Base-by-base conservation (phyloP, 306 rosid species). In the Lagenaria siceraria region DNA sequence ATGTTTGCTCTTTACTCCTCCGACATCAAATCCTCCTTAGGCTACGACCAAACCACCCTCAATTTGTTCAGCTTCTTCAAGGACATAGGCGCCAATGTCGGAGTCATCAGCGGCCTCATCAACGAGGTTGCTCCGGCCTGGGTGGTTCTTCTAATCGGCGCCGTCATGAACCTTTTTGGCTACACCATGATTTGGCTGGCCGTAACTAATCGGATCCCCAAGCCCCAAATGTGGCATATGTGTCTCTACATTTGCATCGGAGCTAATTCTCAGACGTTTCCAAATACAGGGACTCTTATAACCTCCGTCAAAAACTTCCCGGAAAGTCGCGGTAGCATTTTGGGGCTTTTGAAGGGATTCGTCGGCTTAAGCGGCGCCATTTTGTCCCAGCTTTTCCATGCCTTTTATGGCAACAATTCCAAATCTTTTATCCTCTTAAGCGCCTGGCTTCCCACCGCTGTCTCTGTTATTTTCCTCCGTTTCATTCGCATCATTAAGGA, bases 161-260 rank as follows among this genome's bases (percentile, higher is more conserved):
- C 87, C 7, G 46, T 70, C 56, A 86, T 92, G 91, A 92, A 92
- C 85, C 82, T 92, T 75, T 71, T 79, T 25, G 97, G 96, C 63
- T 92, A 92, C 87, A 84, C 86, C 82, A 90, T 90, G 96, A 83
- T 92, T 18, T 92, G 96, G 96, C 85, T 92, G 0, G 88, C 96
- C 0, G 90, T 92, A 38, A 86, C 90, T 0, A 74, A 69, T 4
- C 82, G 79, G n/a, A 84, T 68, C 11, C 52, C 88, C 1, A 84
- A 78, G 36, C 96, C 93, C 17, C 79, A 36, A 3, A 56, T 88
- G 4, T 92, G 96, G 97, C 91, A 88, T 31, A 88, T 92, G 97
- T 89, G 96, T 49, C 40, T 92, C 15, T 92, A 90, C 78, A 88
- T 92, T 22, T 84, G 84, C 83, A 31, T 92, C 29, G 93, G 96